phyloP scores from a whole-genome alignment of 2,329 filamentous ascomycete genomes.

The Alternaria sp. region DNA sequence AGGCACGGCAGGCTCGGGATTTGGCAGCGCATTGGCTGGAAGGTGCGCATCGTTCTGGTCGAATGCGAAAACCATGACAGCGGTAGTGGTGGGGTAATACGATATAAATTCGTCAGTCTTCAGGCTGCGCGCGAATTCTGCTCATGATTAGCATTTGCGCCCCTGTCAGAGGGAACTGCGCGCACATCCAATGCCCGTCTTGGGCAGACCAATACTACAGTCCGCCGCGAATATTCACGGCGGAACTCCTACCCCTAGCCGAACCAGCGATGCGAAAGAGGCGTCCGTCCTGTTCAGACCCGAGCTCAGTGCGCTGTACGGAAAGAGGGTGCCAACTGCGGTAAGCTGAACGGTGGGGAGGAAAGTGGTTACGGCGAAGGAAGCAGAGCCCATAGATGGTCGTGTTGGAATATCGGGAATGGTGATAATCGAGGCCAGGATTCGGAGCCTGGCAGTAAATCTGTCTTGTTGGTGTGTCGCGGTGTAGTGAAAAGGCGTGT shows the following conservation, averaged over 20 bases:
- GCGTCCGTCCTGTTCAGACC: conserved; percentile 54
- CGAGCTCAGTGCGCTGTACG: conserved; percentile 46
- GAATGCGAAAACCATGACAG: conserved; percentile 47
- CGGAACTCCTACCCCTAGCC: conserved; percentile 60
- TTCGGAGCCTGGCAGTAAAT: conserved; percentile 35
- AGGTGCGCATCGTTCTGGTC: conserved; percentile 45
- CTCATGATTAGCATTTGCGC: conserved; percentile 33
- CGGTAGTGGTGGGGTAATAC: conserved; percentile 16
- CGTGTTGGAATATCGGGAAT: conserved; percentile 32
- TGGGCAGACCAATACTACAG: conserved; percentile 52
- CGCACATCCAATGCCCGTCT: conserved; percentile 38
- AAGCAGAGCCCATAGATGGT: conserved; percentile 58
- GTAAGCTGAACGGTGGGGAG: conserved; percentile 42
- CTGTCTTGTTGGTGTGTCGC: conserved; percentile 22
- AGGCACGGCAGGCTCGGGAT: conserved; percentile 9
- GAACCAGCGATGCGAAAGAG: conserved; percentile 58
- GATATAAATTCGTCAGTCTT: conserved; percentile 18
- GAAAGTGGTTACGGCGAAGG: conserved; percentile 43
- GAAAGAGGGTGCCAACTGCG: conserved; percentile 46
- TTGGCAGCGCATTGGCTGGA: conserved; percentile 21
- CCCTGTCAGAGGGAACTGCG: conserved; percentile 15
- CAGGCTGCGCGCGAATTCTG: conserved; percentile 28
- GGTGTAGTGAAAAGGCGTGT: conserved; percentile 24
- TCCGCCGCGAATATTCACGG: conserved; percentile 59
- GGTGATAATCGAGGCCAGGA: conserved; percentile 40